These are phyloP conservation scores for Phytophthora hybrid DNA, from an alignment of 352 stramenopile species.

Conservation along the genomic window DNA sequence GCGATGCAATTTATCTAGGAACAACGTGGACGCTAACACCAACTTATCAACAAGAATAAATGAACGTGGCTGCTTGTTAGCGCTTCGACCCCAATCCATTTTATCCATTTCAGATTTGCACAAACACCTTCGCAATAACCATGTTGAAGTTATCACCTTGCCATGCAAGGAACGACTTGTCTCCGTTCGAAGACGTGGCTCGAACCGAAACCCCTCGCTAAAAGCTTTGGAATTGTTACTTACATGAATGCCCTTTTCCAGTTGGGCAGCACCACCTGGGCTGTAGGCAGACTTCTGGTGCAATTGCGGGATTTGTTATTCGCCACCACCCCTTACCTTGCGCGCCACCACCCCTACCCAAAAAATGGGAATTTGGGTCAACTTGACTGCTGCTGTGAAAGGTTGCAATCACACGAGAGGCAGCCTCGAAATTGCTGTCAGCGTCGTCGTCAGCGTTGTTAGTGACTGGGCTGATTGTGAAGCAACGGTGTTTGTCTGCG, in stretches of 20 bases:
- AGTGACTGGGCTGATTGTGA: no score
- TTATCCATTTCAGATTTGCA: no score
- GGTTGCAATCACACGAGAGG: no score
- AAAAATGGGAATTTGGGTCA: no score
- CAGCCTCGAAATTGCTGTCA: no score
- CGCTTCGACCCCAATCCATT: not conserved
- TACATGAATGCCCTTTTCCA: not conserved
- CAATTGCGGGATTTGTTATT: no score
- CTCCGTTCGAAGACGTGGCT: constrained; percentile 2
- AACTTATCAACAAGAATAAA: constrained; percentile 12
- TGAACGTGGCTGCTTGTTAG: not conserved
- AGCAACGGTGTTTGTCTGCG: no score
- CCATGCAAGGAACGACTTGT: constrained; percentile 19
- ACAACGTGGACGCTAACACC: not conserved
- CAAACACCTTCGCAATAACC: not conserved
- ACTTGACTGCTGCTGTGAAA: no score
- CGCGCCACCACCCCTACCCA: no score
- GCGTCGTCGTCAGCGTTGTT: no score
- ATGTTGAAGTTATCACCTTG: constrained; percentile 17
- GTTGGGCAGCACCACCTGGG: constrained; percentile 7
- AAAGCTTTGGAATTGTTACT: constrained; percentile 10
- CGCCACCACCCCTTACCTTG: no score
- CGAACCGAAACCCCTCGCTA: not conserved
- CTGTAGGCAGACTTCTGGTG: not conserved
- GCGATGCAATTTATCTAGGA: constrained; percentile 27